Base-by-base conservation (phyloP, 1,284 basidiomycete species). In the Tylopilus sp. region DNA sequence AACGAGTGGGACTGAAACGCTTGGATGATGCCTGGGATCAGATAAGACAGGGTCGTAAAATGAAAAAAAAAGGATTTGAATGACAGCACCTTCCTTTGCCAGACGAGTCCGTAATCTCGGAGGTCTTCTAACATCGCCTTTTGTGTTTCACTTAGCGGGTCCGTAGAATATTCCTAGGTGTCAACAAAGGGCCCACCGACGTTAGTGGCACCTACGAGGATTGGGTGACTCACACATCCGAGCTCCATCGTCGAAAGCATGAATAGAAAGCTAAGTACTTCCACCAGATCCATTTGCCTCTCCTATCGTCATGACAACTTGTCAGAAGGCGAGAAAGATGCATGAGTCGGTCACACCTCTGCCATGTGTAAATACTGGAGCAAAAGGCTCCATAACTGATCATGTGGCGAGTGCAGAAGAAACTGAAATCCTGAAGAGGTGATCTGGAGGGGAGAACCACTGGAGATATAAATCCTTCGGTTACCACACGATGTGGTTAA, bases 391-490 rank as follows among this genome's bases (percentile, higher is more conserved):
- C 96, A 99, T n/a, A 99, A 73, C 67, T 99, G 96, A 17, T 88
- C 90, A 64, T 97, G 92, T n/a, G 96, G 88, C 38, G 95, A 88
- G 66, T 97, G 89, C 20, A 99, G 78, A 47, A 99, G 78, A 66
- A 99, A 99, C 64, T 98, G 95, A 67, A 99, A 99, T 10, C 96
- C 96, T 37, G 85, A 78, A 11, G 94, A 96, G 11, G 94, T 98
- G 68, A 99, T 99, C 57, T 86, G 85, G 49, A 84, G 73, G 66
- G 76, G 60, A 60, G 74, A 69, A 58, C 80, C 73, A 59, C 80
- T 82, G 56, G 52, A 59, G 59, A 52, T 55, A 61, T 44, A 39
- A 37, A 57, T 44, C 44, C 26, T 17, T 17, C 41, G 47, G 21
- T 29, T 42, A 43, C 5, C 7, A 39, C 40, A 26, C 2, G 36